Conservation (phyloP, 75 land plant genomes). For the Selaginella moellendorffii region DNA sequence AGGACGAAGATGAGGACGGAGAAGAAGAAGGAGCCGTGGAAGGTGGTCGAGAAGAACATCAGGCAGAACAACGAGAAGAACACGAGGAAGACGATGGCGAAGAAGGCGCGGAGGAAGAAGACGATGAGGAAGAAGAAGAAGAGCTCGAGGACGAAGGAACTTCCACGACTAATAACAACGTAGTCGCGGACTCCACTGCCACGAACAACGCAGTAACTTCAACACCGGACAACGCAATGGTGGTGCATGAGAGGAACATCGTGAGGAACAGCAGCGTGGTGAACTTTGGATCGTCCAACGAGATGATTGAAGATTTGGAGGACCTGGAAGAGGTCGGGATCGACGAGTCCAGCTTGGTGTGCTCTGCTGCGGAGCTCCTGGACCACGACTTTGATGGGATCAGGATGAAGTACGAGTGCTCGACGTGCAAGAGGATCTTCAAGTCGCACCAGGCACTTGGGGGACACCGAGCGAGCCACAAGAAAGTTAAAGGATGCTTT, state of each 20-base stretch:
- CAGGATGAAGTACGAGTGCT: conserved; percentile 48
- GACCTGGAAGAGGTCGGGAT: too few relatives aligned
- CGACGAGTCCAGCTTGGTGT: too few relatives aligned
- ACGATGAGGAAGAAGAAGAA: too few relatives aligned
- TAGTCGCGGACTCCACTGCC: background rate
- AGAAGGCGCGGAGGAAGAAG: too few relatives aligned
- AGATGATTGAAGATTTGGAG: background rate
- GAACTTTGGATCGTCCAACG: background rate
- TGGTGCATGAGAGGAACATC: too few relatives aligned
- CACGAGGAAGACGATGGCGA: too few relatives aligned
- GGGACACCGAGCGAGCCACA: conserved; percentile 85
- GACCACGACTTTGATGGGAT: background rate
- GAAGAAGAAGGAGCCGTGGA: too few relatives aligned
- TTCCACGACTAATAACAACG: background rate
- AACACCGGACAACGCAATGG: too few relatives aligned
- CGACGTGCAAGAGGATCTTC: conserved; percentile 75
- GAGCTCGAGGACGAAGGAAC: background rate
- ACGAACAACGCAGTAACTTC: background rate
- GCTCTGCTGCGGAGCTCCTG: background rate
- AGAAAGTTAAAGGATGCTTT: conserved; percentile 78
- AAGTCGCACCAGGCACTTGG: conserved; percentile 72
- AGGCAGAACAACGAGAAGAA: too few relatives aligned
- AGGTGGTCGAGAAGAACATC: too few relatives aligned
- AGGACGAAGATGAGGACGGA: background rate
- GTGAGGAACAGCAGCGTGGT: too few relatives aligned